These are phyloP conservation scores for Tylopilus cervinicoccineus DNA, from an alignment of 768 basidiomycete genomes.

Conservation along the genomic window DNA sequence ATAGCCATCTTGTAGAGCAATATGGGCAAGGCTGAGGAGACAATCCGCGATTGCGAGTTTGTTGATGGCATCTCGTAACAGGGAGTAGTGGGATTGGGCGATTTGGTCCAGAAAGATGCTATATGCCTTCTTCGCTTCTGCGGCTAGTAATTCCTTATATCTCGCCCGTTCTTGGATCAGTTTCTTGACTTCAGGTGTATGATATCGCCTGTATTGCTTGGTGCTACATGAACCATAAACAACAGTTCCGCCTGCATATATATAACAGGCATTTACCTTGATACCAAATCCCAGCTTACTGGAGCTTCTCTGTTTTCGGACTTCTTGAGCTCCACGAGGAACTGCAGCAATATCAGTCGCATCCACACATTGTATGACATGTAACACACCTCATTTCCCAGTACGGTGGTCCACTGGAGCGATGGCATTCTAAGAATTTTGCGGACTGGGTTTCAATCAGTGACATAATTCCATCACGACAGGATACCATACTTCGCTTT, in stretches of 20 bases:
- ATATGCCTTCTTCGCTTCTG: conserved; percentile 64
- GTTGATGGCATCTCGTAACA: conserved; percentile 71
- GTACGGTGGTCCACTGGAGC: conserved; percentile 62
- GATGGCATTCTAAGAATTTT: conserved; percentile 69
- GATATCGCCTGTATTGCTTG: conserved; percentile 67
- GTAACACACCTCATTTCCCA: conserved; percentile 63
- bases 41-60: conserved; percentile 86
- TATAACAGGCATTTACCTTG: conserved; percentile 47
- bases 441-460: conserved; percentile 46
- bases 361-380: background rate
- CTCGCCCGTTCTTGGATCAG: conserved; percentile 72
- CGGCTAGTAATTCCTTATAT: conserved; percentile 66
- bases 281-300: conserved; percentile 59
- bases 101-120: conserved; percentile 68
- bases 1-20: conserved; percentile 74
- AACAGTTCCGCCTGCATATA: background rate
- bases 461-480: background rate
- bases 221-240: conserved; percentile 46
- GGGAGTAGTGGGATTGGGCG: conserved; percentile 57
- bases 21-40: conserved; percentile 75
- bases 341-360: conserved; percentile 41
- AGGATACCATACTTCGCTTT: conserved; percentile 45
- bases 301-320: conserved; percentile 45
- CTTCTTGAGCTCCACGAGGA: conserved; percentile 73
- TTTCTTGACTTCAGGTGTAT: conserved; percentile 59